A percentile compares a stretch with the other conserved stretches of the same genome.
These are phyloP conservation scores for Gracilaria domingensis DNA, from an alignment of 23 red algal genomes.

Conservation along the genomic window DNA sequence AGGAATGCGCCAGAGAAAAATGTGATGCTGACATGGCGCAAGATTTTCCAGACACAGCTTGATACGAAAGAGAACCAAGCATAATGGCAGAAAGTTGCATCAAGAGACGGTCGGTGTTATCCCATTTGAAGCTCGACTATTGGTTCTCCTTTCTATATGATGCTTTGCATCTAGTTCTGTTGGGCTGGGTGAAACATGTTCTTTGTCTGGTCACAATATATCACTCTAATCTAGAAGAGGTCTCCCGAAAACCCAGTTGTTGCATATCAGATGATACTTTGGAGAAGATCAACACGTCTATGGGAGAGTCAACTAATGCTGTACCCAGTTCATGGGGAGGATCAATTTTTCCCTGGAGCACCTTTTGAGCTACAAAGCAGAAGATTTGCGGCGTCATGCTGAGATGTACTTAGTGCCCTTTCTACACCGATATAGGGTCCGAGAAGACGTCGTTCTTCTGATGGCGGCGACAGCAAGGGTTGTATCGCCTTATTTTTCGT, in stretches of 20 bases:
- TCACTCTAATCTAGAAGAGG: not conserved
- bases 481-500: not conserved
- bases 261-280: not conserved
- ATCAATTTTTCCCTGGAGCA: not conserved
- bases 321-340: too few species aligned
- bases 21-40: not conserved
- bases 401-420: not conserved
- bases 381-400: not conserved
- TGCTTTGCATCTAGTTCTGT: slow-evolving; percentile 12
- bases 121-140: slow-evolving; percentile 6
- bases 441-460: not conserved
- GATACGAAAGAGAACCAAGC: too few species aligned
- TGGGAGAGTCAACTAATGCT: not conserved
- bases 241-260: not conserved
- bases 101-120: not conserved
- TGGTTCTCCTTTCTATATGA: slow-evolving; percentile 22
- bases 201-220: not conserved
- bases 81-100: not conserved
- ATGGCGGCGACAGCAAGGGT: not conserved
- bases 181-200: slow-evolving; percentile 7
- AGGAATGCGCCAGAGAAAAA: not conserved
- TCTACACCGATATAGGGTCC: not conserved
- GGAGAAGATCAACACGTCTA: not conserved
- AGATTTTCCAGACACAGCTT: not conserved
- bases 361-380: not conserved